Percentiles rank a stretch among this genome's conserved stretches.
phyloP scores from a whole-genome alignment of 2,329 filamentous ascomycete species.

The Rutstroemia sp. region DNA sequence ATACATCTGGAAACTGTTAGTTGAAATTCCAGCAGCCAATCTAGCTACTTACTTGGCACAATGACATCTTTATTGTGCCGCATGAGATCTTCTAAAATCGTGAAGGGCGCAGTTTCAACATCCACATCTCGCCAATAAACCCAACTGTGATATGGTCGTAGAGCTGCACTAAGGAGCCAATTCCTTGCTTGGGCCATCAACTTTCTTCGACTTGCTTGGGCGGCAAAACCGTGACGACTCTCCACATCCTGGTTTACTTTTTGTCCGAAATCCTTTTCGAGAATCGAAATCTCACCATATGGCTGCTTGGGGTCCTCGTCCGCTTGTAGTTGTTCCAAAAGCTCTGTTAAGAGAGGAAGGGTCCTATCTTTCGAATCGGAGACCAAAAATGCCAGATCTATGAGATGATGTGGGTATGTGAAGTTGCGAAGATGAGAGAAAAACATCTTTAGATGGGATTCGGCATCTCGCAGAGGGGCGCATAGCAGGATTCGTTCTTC shows the following conservation, averaged over 20 bases:
- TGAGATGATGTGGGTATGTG: slow-evolving; percentile 93
- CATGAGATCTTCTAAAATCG: slow-evolving; percentile 96
- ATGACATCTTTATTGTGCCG: slow-evolving; percentile 98
- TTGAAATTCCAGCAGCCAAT: not conserved
- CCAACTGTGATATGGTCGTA: slow-evolving; percentile 95
- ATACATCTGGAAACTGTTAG: slow-evolving; percentile 62
- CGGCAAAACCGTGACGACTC: slow-evolving; percentile 93
- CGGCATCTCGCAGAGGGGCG: slow-evolving; percentile 87
- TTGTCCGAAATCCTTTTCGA: slow-evolving; percentile 98
- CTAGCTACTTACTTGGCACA: slow-evolving; percentile 73
- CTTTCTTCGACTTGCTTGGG: slow-evolving; percentile 87
- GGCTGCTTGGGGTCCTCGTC: slow-evolving; percentile 71
- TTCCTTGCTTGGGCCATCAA: slow-evolving; percentile 97
- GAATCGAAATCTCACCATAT: slow-evolving; percentile 94
- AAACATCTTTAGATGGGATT: slow-evolving; percentile 92
- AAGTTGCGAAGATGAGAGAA: slow-evolving; percentile 96
- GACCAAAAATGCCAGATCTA: slow-evolving; percentile 93
- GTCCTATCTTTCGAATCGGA: slow-evolving; percentile 96
- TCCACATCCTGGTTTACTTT: slow-evolving; percentile 97
- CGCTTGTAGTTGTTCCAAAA: slow-evolving; percentile 72
- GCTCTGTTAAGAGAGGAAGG: slow-evolving; percentile 64
- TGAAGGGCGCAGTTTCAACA: slow-evolving; percentile 93
- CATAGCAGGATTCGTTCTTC: slow-evolving; percentile 94
- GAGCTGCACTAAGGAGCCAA: slow-evolving; percentile 88
- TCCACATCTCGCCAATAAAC: slow-evolving; percentile 99